Percentiles rank a stretch among this genome's conserved stretches.
These are phyloP conservation scores for Alternaria angustiovoidea DNA, from an alignment of 2,329 filamentous ascomycete genomes.

Conservation along the genomic window DNA sequence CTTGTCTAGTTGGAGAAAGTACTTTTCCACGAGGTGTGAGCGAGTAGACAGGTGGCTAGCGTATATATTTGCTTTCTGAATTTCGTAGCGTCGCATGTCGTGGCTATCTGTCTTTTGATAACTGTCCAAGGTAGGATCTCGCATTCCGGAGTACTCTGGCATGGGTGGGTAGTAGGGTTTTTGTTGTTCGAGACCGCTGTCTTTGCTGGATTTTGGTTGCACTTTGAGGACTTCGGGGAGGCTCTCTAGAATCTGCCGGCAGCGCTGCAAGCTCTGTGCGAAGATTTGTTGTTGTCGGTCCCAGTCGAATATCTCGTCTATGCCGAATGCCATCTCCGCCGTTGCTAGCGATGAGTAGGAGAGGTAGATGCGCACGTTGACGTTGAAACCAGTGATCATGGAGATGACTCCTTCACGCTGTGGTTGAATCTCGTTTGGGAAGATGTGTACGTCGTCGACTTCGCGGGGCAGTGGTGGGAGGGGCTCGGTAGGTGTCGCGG, in stretches of 20 bases:
- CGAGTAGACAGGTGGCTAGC: slow-evolving; percentile 81
- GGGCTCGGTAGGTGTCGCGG: slow-evolving; percentile 75
- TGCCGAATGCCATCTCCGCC: slow-evolving; percentile 83
- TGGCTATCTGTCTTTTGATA: slow-evolving; percentile 39
- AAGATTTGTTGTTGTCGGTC: slow-evolving; percentile 78
- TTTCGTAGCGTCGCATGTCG: slow-evolving; percentile 69
- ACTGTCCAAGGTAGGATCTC: slow-evolving; percentile 34
- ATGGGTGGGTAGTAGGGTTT: slow-evolving; percentile 49
- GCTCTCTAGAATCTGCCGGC: slow-evolving; percentile 72
- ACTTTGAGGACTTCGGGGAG: slow-evolving; percentile 75
- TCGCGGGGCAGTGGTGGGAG: slow-evolving; percentile 83
- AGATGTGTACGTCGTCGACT: slow-evolving; percentile 84
- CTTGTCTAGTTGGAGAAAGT: slow-evolving; percentile 77
- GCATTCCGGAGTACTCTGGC: slow-evolving; percentile 44
- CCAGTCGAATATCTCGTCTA: slow-evolving; percentile 78
- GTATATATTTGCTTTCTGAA: slow-evolving; percentile 91
- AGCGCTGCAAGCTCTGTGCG: slow-evolving; percentile 73
- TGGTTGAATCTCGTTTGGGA: slow-evolving; percentile 71
- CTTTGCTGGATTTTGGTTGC: slow-evolving; percentile 53
- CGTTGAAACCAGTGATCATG: slow-evolving; percentile 80
- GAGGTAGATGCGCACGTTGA: slow-evolving; percentile 78
- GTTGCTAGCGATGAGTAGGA: slow-evolving; percentile 81
- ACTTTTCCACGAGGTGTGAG: slow-evolving; percentile 86
- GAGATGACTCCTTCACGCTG: slow-evolving; percentile 75
- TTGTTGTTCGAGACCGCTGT: slow-evolving; percentile 33